Base-by-base conservation (phyloP, 169 alveolate genomes). In the Blepharisma undulans region DNA sequence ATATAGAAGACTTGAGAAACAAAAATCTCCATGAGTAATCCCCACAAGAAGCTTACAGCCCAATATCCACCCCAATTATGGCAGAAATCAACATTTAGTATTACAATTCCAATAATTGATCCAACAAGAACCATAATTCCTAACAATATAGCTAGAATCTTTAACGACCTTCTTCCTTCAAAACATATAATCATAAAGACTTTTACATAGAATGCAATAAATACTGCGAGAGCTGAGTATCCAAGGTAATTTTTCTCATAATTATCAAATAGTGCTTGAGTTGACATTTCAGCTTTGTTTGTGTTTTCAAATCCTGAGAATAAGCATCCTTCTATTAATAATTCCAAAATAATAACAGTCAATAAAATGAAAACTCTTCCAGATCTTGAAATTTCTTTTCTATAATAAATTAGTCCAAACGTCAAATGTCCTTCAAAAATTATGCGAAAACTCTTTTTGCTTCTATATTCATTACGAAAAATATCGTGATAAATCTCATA, bases 11-110 rank as follows among this genome's bases (percentile, higher is more conserved):
- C 10, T 32, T 78, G 34, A 27, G 30, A 78, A 14, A 78, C 10
- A 8, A 78, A 78, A 2, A 78, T 12, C 18, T 78, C 86, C 21
- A 78, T 78, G 5, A 78, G 18, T 7, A 78, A 12, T 21, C 86
- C 60, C 86, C 86, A 78, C 60, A 78, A 22, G 34, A 78, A 78
- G 86, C 86, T 29, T 6, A 78, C 60, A 7, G 86, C 86, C 86
- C 86, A 78, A 6, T 29, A 78, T 2, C 86, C 86, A 25, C 71
- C 8, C 86, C 86, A 78, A 0, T 25, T 25, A 32, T 27, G 34
- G 18, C 60, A 78, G 34, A 78, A 78, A 5, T 78, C 60, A 32
- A 78, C 8, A 4, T 22, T 78, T 61, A 78, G 34, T 1, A 78
- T 78, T 14, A 78, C 6, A 5, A 78, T 32, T 10, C 86, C 86